Evolutionary conservation across 257 asterid genomes (phyloP), one percentile per base, ranked within the genome.

Genomic region (Ilex aquifolium): DNA sequence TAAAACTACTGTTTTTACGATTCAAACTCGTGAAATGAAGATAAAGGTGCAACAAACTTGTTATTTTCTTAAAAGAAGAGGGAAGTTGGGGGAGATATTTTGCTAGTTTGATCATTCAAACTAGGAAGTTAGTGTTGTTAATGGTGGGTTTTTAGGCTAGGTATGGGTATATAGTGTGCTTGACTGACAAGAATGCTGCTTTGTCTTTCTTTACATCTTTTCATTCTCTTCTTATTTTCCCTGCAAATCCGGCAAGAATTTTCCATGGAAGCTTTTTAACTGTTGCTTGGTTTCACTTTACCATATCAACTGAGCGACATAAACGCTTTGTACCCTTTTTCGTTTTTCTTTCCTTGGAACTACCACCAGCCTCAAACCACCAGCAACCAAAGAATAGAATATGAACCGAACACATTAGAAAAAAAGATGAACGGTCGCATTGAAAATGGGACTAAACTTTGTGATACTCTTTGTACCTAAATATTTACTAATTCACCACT

Each of bases 221-320:
- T 5, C 63, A 32, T 29, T 60, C 49, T 62, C 55, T 40, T 50
- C 54, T 64, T 59, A 62, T 56, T 73, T 71, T 58, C 57, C 66
- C 74, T 62, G 74, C 68, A 68, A 68, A 75, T 76, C 82, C 85
- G 79, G 85, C 82, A 83, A 81, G 78, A 81, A 74, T 64, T 78
- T 81, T 81, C 83, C 76, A 68, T 68, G 69, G 72, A 83, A 89
- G 79, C 93, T 88, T 90, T 85, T 69, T 65, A 54, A 72, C 85
- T 83, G 83, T 55, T 66, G 60, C 59, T 44, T 77, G 80, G 92
- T 82, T 85, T 75, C 91, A 74, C 92, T 87, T 90, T 83, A 75
- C 74, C 82, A 61, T 70, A 80, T 83, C 90, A 86, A 72, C 70
- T 64, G 65, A 55, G 74, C 83, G 83, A 65, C 83, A 76, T 80